These are phyloP conservation scores for Hypoxylon trugodes DNA, from an alignment of 495 filamentous ascomycete genomes.

Conservation along the genomic window DNA sequence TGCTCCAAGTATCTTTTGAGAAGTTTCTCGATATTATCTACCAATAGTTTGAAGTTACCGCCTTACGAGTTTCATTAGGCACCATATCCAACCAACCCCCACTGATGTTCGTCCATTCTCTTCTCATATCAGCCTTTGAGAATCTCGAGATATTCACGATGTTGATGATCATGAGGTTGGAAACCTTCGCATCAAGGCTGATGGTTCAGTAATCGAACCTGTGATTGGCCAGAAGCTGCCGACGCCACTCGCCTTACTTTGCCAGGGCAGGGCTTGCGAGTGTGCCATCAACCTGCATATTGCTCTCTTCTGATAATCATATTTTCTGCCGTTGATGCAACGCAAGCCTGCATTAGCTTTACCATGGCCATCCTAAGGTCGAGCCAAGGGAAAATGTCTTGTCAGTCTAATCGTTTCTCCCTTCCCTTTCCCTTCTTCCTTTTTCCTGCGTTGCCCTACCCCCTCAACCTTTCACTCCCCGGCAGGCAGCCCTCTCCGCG, in stretches of 20 bases:
- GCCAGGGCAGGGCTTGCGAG: constrained; percentile 39
- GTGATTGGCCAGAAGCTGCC: constrained; percentile 40
- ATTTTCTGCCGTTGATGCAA: constrained; percentile 39
- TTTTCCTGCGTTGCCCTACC: background rate
- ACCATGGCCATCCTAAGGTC: constrained; percentile 20
- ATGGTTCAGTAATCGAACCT: constrained; percentile 10
- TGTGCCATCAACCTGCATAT: constrained; percentile 39
- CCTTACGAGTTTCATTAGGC: background rate
- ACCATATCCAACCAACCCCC: background rate
- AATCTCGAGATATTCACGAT: constrained; percentile 1
- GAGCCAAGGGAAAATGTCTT: constrained; percentile 21
- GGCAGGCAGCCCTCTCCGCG: background rate
- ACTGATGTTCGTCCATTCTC: background rate
- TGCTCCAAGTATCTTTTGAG: constrained; percentile 4
- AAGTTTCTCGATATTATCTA: constrained; percentile 20
- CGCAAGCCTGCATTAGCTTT: constrained; percentile 39
- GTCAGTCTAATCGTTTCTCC: background rate
- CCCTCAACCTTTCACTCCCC: background rate
- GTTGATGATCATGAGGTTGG: constrained; percentile 11
- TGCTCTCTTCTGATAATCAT: constrained; percentile 37
- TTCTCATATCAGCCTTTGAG: constrained; percentile 1
- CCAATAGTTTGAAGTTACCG: background rate
- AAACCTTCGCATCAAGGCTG: constrained; percentile 21
- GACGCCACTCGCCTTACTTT: constrained; percentile 48
- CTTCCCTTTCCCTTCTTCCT: constrained; percentile 4